These are phyloP conservation scores for Aspergillus sp. DNA, from an alignment of 2,329 filamentous ascomycete species.

Conservation along the genomic window DNA sequence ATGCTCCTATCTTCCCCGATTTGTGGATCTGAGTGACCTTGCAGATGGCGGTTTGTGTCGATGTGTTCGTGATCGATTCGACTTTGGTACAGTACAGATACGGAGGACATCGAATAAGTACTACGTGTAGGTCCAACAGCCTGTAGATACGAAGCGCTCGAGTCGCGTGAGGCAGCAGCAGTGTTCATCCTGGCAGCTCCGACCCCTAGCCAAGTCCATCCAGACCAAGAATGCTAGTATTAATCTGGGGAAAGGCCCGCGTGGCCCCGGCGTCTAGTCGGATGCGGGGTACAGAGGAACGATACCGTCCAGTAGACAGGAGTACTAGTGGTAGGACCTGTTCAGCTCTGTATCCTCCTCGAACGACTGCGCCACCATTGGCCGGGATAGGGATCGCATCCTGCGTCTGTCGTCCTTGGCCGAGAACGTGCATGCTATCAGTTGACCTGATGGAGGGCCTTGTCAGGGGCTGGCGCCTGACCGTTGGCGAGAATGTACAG, in stretches of 20 bases:
- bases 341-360: background rate
- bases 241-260: constrained; percentile 19
- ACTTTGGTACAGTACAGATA: background rate
- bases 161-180: too few species aligned
- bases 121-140: background rate
- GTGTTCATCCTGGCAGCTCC: too few species aligned
- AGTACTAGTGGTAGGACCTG: background rate
- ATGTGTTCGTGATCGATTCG: background rate
- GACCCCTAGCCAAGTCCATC: background rate
- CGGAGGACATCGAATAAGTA: background rate
- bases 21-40: constrained; percentile 1
- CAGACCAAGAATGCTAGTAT: background rate
- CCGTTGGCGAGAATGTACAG: background rate
- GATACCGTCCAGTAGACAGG: background rate
- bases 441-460: constrained; percentile 1
- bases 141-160: too few species aligned
- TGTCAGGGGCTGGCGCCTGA: background rate
- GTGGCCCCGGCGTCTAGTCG: constrained; percentile 21
- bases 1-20: constrained; percentile 10
- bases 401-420: background rate
- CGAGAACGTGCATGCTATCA: constrained; percentile 3
- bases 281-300: constrained; percentile 23
- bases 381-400: background rate
- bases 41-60: background rate
- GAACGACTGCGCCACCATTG: constrained; percentile 1